Base-by-base conservation (phyloP, 371 early-diverging fungal genomes). In the Mucor piriformis region DNA sequence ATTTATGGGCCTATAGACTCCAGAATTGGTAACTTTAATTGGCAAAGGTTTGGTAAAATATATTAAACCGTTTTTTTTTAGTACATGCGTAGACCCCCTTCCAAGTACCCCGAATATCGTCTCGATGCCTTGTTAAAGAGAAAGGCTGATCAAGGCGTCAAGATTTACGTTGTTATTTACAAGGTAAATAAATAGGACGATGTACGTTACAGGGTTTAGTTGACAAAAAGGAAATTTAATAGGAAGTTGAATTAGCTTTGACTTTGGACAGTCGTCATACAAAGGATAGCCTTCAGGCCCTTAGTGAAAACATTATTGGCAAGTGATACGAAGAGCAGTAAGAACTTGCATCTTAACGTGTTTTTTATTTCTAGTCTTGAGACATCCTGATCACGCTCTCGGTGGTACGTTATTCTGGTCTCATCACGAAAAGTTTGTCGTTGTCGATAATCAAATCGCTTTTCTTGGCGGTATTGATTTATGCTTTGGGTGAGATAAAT, bases 391-490 rank as follows among this genome's bases (percentile, higher is more conserved):
- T 69, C 92, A 92, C 62, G 71, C 74, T 23, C 73, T 82, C 34
- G 83, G 87, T 32, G 88, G 88, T 15, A 89, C 88, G 3, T 84
- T 89, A 64, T 91, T 92, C 74, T 95, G 96, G 96, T 90, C 92
- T 44, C 83, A 82, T 44, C 85, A 84, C 50, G 82, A 84, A 44
- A 82, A 73, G 53, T 73, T 93, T 52, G 88, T 89, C 3, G 79
- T 95, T 1, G 81, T 97, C 6, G 97, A 97, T 77, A 82, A 88
- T 58, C 77, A 80, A 20, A 80, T 93, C 57, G 95, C 92, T n/a
- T 97, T 93, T 70, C 77, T 94, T 25, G 97, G 97, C 61, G 97
- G 97, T 3, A 83, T 97, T 40, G 97, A 97, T 71, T 73, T 95
- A 58, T 96, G 96, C 77, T 91, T 89, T 70, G 97, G 83, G 82